Evolutionary conservation across 345 rosid species (phyloP).

Genomic region (Nasturtium officinale): DNA sequence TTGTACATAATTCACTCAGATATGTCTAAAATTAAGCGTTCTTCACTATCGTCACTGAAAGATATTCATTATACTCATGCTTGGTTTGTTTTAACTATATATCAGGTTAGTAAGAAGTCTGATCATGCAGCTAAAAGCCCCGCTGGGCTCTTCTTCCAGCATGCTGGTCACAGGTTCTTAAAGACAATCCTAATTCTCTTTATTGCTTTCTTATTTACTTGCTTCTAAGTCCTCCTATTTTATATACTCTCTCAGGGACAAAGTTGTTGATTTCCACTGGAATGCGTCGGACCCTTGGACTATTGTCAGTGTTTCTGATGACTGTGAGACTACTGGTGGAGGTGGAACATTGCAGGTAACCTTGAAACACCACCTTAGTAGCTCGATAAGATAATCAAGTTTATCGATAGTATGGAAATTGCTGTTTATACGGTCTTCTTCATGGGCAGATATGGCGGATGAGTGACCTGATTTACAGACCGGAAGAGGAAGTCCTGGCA

Average conservation of each 20-base stretch:
- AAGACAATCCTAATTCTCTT: not conserved
- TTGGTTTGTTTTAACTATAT: constrained; percentile 1
- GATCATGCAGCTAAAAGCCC: constrained; percentile 43
- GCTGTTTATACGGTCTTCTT: constrained; percentile 12
- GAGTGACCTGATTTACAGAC: constrained; percentile 93
- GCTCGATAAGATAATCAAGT: not conserved
- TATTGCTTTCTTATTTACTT: not conserved
- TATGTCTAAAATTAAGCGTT: not conserved
- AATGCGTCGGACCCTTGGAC: constrained; percentile 92
- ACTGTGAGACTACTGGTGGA: constrained; percentile 91
- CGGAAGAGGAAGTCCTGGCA: constrained; percentile 87
- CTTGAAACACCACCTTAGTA: not conserved
- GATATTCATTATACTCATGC: not conserved
- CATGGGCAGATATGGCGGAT: constrained; percentile 88
- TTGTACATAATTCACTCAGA: constrained; percentile 18
- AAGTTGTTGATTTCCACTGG: constrained; percentile 97
- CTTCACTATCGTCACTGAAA: not conserved
- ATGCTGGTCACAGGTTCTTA: constrained; percentile 50
- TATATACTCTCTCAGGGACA: constrained; percentile 60
- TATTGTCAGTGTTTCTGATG: constrained; percentile 93
- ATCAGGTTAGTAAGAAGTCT: constrained; percentile 44
- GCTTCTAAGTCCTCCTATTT: not conserved
- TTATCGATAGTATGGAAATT: not conserved
- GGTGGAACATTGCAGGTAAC: constrained; percentile 84
- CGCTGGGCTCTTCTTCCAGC: constrained; percentile 48